Base-by-base conservation (phyloP, 2,329 filamentous ascomycete species). In the Stenocarpella maydis region DNA sequence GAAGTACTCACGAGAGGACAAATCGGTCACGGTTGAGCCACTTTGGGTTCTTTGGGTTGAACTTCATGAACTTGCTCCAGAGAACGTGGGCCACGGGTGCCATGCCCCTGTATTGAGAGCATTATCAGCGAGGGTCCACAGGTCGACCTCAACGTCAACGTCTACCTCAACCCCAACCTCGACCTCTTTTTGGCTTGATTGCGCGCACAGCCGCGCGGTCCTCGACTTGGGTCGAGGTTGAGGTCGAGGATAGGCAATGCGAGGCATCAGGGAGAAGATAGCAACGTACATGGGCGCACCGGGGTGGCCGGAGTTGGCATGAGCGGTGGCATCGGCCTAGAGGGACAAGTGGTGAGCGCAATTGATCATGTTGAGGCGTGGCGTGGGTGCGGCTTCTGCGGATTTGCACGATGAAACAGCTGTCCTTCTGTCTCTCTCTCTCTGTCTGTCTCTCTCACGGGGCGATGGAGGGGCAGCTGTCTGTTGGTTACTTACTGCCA, bases 21-120 rank as follows among this genome's bases (percentile, higher is more conserved):
- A 99, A 99, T 82, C 96, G 92, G 85, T 99, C 96, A 80, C 96
- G 92, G 90, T 98, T 98, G 78, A 96, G 79, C 95, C 95, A 99
- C 74, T 94, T 88, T 77, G 96, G 93, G 90, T 97, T 98, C 91
- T 98, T 97, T 78, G 96, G 96, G 91, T 98, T 99, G 90, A 98
- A 99, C 82, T 86, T 97, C 94, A 99, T 94, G 88, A 98, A 97
- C 84, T 96, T 97, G 90, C 97, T 97, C 87, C 93, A 99, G 74
- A 99, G 90, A 78, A 98, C 94, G 88, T 98, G 96, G 82, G 96
- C 91, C 79, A 95, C 90, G 73, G 96, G 95, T 79, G 96, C 96
- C 93, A 98, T 89, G 81, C 89, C 89, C 88, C 88, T 90, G 72
- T 21, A 17, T 14, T 39, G 24, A 52, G 26, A 50, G 1, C 0